Evolutionary conservation across 2,329 filamentous ascomycete species (phyloP).

Genomic region (Alternaria ethzedia): DNA sequence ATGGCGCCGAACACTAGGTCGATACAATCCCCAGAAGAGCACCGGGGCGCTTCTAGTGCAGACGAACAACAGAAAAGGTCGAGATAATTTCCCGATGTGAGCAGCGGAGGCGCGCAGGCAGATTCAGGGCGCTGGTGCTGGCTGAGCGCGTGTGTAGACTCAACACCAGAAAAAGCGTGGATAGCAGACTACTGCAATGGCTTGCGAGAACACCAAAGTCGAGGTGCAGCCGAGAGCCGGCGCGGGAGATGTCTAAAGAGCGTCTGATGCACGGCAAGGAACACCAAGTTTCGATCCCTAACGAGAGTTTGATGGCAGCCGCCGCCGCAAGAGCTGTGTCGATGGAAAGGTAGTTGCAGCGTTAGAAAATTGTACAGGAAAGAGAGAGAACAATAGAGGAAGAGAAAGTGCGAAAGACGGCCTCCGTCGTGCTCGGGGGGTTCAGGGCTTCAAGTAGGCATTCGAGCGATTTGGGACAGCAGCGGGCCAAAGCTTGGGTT

Average conservation of each 20-base stretch:
- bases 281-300: conserved; percentile 33
- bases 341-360: conserved; percentile 34
- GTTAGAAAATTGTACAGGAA: conserved; percentile 22
- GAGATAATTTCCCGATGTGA: not conserved
- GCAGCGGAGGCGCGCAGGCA: not conserved
- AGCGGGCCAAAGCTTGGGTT: conserved; percentile 42
- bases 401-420: conserved; percentile 30
- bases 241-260: conserved; percentile 21
- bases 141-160: conserved; percentile 28
- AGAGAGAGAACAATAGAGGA: conserved; percentile 29
- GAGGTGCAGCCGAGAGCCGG: conserved; percentile 30
- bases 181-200: conserved; percentile 33
- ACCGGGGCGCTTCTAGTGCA: not conserved
- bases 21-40: not conserved
- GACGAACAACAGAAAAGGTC: not conserved
- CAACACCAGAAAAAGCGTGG: conserved; percentile 43
- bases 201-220: conserved; percentile 43
- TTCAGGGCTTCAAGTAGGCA: conserved; percentile 33
- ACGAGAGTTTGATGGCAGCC: conserved; percentile 38
- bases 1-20: conserved; percentile 33
- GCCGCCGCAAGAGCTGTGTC: conserved; percentile 19
- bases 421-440: conserved; percentile 17
- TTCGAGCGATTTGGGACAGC: conserved; percentile 43
- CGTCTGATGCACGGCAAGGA: conserved; percentile 36
- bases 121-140: conserved; percentile 10